Evolutionary conservation across 139 green algal species (phyloP), one percentile per base, ranked within the genome.

Genomic region (Zygnema circumcarinatum): DNA sequence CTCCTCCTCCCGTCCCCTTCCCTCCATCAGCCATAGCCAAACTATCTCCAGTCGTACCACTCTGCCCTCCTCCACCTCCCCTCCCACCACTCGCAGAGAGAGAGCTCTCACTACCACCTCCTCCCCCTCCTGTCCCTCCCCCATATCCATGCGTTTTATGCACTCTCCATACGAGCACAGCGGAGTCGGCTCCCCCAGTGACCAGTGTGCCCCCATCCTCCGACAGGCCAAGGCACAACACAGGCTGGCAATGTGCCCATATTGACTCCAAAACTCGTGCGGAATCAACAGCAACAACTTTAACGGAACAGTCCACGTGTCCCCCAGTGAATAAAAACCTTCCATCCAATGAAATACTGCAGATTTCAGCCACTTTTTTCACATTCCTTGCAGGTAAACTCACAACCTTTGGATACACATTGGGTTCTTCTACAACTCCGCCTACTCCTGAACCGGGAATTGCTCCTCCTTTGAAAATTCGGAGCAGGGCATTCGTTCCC

Each of bases 161-260:
- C n/a, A n/a, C n/a, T n/a, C n/a, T n/a, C 94, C 93, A 95, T 21
- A 96, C 81, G 31, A 95, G 92, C 22, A 94, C 35, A 16, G 90
- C 94, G 0, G 92, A 92, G 90, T 95, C 93, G 0, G 75, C 33
- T 83, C 82, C 91, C 68, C 94, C 94, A 31, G 79, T 93, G 21
- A 93, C 90, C 25, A 94, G 86, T 2, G 75, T 85, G 75, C 2
- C n/a, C 40, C 86, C 92, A 68, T 89, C 89, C 32, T 54, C 2
- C 73, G 81, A 91, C 21, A 90, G 79, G 0, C 92, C 91, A 21
- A 96, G 38, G 79, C 93, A 95, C 67, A 91, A 95, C 62, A 95
- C 85, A 0, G 89, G 76, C 76, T 93, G 92, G 39, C 88, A 89
- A 90, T 96, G 94, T 42, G 84, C 87, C 1, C 25, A 81, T 73